phyloP scores from a whole-genome alignment of 176 grass and related monocot species.

The Zoysia japonica region DNA sequence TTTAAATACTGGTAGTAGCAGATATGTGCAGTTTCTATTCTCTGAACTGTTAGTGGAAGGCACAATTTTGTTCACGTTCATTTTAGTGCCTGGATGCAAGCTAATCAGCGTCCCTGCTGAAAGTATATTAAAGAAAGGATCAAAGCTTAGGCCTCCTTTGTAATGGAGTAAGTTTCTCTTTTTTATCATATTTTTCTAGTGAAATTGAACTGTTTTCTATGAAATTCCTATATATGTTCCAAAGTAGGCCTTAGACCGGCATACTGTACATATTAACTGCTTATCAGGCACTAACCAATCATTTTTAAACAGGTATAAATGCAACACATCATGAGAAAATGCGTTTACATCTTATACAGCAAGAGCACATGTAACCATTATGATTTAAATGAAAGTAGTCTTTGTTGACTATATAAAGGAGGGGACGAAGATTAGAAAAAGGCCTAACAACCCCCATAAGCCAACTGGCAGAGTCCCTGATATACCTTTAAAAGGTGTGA shows the following conservation, averaged over 20 bases:
- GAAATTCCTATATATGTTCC: no score
- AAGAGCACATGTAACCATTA: background rate
- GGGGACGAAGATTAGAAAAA: background rate
- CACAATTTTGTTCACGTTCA: background rate
- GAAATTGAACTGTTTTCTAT: no score
- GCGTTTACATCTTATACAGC: background rate
- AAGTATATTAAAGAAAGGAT: background rate
- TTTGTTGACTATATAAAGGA: background rate
- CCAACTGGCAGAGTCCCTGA: background rate
- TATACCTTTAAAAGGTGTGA: background rate
- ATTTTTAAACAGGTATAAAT: constrained; percentile 4
- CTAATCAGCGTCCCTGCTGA: constrained; percentile 1
- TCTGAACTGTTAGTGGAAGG: background rate
- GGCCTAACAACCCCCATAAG: background rate
- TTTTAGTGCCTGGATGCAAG: constrained; percentile 11
- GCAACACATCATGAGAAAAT: background rate
- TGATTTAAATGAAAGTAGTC: constrained; percentile 21
- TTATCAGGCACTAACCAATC: background rate
- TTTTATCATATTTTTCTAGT: no score
- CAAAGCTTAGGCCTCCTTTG: no score
- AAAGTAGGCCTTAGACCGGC: background rate
- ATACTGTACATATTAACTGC: background rate
- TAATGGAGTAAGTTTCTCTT: no score
- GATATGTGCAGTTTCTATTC: background rate
- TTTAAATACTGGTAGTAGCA: background rate